A percentile compares a stretch with the other conserved stretches of the same genome.
Conservation (phyloP, 305 asterid species). For the Fraxinus ornus region DNA sequence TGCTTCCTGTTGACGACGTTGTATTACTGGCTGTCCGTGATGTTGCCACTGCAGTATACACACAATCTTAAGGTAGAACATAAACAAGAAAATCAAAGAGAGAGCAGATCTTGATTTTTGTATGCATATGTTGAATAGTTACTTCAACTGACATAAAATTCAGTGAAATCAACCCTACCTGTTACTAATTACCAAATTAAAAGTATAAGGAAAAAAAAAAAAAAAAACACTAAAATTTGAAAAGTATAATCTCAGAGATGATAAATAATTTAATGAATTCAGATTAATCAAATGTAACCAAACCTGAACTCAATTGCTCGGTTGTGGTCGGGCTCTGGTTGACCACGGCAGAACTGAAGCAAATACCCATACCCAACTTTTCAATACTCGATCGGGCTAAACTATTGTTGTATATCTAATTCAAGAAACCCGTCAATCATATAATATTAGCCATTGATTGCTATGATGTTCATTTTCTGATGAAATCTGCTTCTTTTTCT, state of each 20-base stretch:
- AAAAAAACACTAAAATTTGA: no score
- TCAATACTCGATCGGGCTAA: not conserved
- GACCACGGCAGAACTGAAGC: slow-evolving; percentile 39
- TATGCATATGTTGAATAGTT: no score
- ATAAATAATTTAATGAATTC: no score
- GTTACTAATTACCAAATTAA: not conserved
- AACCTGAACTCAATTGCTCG: slow-evolving; percentile 42
- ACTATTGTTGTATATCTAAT: no score
- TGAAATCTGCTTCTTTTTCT: no score
- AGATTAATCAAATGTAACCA: no score
- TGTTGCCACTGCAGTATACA: slow-evolving; percentile 23
- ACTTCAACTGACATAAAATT: not conserved
- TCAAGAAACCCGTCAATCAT: not conserved
- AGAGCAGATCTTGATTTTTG: not conserved
- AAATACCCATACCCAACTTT: slow-evolving; percentile 33
- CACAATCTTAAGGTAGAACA: not conserved
- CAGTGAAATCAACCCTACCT: not conserved
- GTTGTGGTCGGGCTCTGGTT: slow-evolving; percentile 35
- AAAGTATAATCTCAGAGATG: no score
- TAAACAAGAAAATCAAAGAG: not conserved
- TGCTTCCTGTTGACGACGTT: slow-evolving; percentile 26
- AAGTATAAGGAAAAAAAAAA: no score
- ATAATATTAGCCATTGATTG: no score
- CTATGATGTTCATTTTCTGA: not conserved
- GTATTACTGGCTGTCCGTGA: slow-evolving; percentile 27